phyloP scores from a whole-genome alignment of 2,329 filamentous ascomycete genomes.

The Clonostachys sp. region DNA sequence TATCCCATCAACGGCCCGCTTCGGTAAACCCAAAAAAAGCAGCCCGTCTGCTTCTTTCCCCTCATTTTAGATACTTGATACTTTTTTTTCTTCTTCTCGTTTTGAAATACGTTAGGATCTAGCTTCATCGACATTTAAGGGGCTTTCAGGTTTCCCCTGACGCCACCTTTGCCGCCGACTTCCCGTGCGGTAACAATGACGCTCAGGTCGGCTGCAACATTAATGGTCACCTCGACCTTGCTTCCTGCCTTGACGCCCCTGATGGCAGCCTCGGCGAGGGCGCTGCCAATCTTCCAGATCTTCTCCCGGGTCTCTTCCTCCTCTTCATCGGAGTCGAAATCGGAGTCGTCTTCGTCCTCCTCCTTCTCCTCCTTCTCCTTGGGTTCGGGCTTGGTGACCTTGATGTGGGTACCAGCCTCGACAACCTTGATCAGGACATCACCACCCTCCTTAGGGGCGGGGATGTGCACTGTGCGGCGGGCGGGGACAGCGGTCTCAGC shows the following conservation, averaged over 20 bases:
- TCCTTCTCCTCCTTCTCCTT: conserved; percentile 68
- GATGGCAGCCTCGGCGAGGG: conserved; percentile 81
- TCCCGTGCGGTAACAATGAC: conserved; percentile 80
- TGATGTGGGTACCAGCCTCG: conserved; percentile 88
- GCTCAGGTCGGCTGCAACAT: conserved; percentile 73
- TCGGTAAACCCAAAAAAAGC: not conserved
- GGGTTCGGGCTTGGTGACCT: conserved; percentile 82
- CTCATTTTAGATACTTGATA: not conserved
- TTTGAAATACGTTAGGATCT: not conserved
- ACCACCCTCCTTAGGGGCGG: conserved; percentile 73
- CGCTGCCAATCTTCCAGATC: conserved; percentile 82
- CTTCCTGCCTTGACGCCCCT: conserved; percentile 79
- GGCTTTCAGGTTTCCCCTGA: conserved; percentile 54
- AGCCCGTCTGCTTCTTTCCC: not conserved
- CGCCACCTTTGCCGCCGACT: conserved; percentile 81
- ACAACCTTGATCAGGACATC: conserved; percentile 85
- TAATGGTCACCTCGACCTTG: conserved; percentile 93
- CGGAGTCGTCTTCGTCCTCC: conserved; percentile 55
- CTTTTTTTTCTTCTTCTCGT: conserved; percentile 4
- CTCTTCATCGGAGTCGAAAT: conserved; percentile 67
- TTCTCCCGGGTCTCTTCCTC: conserved; percentile 85
- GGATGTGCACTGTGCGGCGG: conserved; percentile 76
- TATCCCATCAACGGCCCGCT: not conserved
- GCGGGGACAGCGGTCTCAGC: conserved; percentile 88
- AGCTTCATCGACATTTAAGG: conserved; percentile 5